A percentile compares a stretch with the other conserved stretches of the same genome.
Evolutionary conservation across 495 filamentous ascomycete species (phyloP).

Genomic region (Neohortaea acidophila): DNA sequence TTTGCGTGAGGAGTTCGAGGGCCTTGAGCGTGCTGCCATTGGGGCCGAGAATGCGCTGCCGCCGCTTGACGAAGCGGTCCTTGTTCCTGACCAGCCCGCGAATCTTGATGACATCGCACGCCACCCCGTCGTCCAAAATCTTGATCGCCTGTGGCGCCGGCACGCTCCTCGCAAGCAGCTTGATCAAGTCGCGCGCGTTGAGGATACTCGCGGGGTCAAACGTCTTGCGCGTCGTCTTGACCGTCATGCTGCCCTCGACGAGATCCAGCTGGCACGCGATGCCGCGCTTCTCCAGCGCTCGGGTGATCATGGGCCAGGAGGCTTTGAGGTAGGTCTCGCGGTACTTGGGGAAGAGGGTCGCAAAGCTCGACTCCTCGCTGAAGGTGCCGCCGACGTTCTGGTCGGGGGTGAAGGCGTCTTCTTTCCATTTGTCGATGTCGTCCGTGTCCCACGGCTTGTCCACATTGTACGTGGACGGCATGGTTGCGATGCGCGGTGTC

Average conservation of each 20-base stretch:
- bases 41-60: conserved; percentile 80
- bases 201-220: conserved; percentile 89
- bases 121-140: conserved; percentile 80
- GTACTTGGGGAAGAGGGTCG: conserved; percentile 92
- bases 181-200: conserved; percentile 87
- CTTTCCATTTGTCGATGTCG: conserved; percentile 95
- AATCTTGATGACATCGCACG: conserved; percentile 91
- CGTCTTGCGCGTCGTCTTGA: conserved; percentile 88
- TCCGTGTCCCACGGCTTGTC: conserved; percentile 98
- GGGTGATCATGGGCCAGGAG: conserved; percentile 75
- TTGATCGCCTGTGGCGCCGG: conserved; percentile 86
- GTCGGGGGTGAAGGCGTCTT: conserved; percentile 67
- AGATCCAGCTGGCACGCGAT: conserved; percentile 85
- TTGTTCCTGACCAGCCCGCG: conserved; percentile 80
- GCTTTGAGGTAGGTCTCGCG: conserved; percentile 85
- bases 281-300: conserved; percentile 61
- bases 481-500: conserved; percentile 26
- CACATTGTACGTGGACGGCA: conserved; percentile 88
- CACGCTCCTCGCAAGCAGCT: conserved; percentile 78
- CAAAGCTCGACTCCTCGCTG: conserved; percentile 81
- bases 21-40: conserved; percentile 81
- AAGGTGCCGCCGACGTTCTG: conserved; percentile 80
- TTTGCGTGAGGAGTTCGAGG: conserved; percentile 82
- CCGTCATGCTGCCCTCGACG: conserved; percentile 89
- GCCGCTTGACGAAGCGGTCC: conserved; percentile 90